Base-by-base conservation (phyloP, 257 asterid species). In the Scutellaria galericulata region DNA sequence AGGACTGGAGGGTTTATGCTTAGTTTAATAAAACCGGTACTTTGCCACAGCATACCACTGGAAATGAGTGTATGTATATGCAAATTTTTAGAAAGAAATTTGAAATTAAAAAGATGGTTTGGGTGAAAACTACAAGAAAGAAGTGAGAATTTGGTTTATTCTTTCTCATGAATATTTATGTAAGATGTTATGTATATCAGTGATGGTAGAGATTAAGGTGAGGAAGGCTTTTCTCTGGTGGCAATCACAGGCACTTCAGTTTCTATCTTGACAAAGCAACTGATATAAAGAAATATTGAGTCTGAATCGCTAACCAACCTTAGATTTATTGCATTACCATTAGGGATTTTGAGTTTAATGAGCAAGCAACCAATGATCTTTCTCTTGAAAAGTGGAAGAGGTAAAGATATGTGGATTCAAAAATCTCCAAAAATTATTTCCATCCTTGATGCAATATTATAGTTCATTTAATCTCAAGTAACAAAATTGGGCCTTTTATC, bases 181-280 rank as follows among this genome's bases (percentile, higher is more conserved):
- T 62, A 41, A 40, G 20, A 51, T 51, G 52, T 62, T 8, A 6
- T 14, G 31, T 24, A 15, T 5, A 10, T 35, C 48, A 8, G 37
- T 31, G 37, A 41, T 15, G 68, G 68, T 40, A 62, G 52, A 62
- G 68, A 15, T 62, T 62, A 7, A 14, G 24, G 52, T 14, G 51
- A 39, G 41, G 35, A 62, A 62, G 52, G 7, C 68, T 39, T 15
- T 39, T 31, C 37, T 31, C 37, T 4, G 3, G 37, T 31, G 68
- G 47, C 31, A 39, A 62, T n/a, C 10, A 39, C 5, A 6, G 7
- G 68, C 7, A 37, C 47, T 46, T 46, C n/a, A 48, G 18, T 48
- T 48, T 48, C 54, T 4, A 48, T 12, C 13, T 48, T 48, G 54
- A 48, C 18, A 48, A 48, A 48, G 54, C 6, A 11, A 48, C 54